Conservation (phyloP, 2,329 filamentous ascomycete species). For the Akanthomyces dipterigenus region DNA sequence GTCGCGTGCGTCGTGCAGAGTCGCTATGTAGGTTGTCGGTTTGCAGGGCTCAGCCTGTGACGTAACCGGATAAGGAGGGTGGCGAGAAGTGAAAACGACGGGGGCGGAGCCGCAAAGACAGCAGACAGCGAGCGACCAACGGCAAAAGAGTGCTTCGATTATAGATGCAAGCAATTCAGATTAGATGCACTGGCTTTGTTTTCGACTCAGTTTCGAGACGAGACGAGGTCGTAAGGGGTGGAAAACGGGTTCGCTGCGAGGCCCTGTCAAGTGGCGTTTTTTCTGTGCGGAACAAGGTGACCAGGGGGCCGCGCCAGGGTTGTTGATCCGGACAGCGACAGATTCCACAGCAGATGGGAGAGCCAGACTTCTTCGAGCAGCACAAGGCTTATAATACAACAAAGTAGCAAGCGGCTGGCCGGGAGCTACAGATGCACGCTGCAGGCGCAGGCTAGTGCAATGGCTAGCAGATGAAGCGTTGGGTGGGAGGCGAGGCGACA, state of each 20-base stretch:
- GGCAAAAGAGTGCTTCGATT: neutral
- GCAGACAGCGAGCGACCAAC: neutral
- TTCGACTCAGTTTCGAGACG: neutral
- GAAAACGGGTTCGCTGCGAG: neutral
- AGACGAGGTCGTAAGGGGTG: neutral
- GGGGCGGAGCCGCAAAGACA: constrained; percentile 7
- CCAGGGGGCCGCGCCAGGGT: neutral
- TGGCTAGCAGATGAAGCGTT: neutral
- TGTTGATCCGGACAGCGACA: neutral
- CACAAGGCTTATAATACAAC: neutral
- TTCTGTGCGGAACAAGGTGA: neutral
- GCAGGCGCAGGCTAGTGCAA: neutral
- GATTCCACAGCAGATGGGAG: neutral
- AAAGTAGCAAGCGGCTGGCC: neutral
- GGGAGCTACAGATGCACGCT: constrained; percentile 5
- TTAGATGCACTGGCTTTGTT: neutral
- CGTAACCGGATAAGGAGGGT: neutral
- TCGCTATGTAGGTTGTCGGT: constrained; percentile 2
- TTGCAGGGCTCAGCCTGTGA: constrained; percentile 10
- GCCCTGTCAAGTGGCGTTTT: constrained; percentile 1
- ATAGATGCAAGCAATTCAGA: neutral
- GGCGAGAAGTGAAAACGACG: neutral
- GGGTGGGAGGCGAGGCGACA: neutral
- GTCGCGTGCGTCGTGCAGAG: neutral
- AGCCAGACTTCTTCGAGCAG: neutral